Conservation (phyloP, 257 asterid species). For the Solanum lycopersicoides region DNA sequence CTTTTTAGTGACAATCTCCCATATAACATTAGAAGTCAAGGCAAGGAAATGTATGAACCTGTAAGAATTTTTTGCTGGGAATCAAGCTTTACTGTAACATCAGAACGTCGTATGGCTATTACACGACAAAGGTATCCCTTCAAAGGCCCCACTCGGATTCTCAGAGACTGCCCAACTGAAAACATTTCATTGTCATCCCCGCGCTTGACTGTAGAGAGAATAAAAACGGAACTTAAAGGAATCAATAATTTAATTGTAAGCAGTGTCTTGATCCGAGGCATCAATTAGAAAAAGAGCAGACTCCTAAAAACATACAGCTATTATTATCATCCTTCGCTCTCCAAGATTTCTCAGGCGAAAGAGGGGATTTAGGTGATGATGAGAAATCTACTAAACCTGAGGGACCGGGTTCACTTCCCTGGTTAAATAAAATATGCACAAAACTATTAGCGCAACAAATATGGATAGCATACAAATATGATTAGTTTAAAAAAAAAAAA, state of each 20-base stretch:
- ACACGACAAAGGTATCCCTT: slow-evolving; percentile 92
- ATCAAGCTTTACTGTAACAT: slow-evolving; percentile 89
- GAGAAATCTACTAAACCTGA: slow-evolving; percentile 47
- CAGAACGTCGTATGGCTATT: slow-evolving; percentile 85
- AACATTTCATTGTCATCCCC: slow-evolving; percentile 56
- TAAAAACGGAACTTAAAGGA: slow-evolving; percentile 1
- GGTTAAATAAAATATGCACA: slow-evolving; percentile 7
- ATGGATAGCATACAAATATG: not conserved
- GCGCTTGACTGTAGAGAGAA: slow-evolving; percentile 42
- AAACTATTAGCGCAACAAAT: not conserved
- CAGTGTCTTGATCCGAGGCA: not conserved
- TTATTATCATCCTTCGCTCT: slow-evolving; percentile 51
- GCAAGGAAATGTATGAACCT: slow-evolving; percentile 32
- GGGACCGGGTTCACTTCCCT: slow-evolving; percentile 53
- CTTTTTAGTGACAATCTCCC: slow-evolving; percentile 1
- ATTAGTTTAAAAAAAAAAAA: not conserved
- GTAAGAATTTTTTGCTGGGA: slow-evolving; percentile 88
- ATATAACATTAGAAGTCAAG: not conserved
- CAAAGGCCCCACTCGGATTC: slow-evolving; percentile 89
- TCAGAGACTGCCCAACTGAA: slow-evolving; percentile 75
- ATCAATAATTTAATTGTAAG: slow-evolving; percentile 1
- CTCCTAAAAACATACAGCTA: slow-evolving; percentile 47
- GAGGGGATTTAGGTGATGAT: slow-evolving; percentile 75
- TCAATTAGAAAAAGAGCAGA: slow-evolving; percentile 1
- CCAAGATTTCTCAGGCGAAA: slow-evolving; percentile 52